Evolutionary conservation across 495 filamentous ascomycete species (phyloP).

Genomic region (Pyrenula massariospora): DNA sequence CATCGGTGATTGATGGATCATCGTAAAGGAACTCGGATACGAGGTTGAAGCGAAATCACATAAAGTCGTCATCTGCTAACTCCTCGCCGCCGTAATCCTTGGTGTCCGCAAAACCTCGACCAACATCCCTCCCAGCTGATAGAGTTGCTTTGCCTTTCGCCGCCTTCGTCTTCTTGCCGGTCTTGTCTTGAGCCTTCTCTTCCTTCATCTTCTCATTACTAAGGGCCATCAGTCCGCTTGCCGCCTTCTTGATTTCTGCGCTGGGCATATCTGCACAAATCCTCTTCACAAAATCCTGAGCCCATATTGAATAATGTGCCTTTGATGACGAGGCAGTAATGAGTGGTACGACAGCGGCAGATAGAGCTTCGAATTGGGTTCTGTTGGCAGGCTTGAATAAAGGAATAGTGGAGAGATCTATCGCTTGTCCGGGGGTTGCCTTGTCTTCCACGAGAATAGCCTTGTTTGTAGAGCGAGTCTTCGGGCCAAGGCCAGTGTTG

Average conservation of each 20-base stretch:
- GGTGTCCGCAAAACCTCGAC: constrained; percentile 45
- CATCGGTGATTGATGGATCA: no score
- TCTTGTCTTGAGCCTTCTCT: constrained; percentile 90
- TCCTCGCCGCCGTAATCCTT: constrained; percentile 63
- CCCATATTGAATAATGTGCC: constrained; percentile 75
- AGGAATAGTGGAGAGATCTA: constrained; percentile 68
- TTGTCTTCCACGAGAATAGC: constrained; percentile 55
- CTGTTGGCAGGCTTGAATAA: constrained; percentile 87
- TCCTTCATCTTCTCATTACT: constrained; percentile 99
- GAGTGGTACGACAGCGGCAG: constrained; percentile 64
- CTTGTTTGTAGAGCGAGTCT: constrained; percentile 41
- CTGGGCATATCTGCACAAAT: constrained; percentile 79
- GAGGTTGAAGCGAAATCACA: constrained; percentile 34
- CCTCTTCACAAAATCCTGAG: constrained; percentile 82
- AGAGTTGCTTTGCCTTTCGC: constrained; percentile 86
- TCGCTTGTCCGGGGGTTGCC: constrained; percentile 58
- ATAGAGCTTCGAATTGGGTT: constrained; percentile 65
- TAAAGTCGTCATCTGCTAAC: constrained; percentile 60
- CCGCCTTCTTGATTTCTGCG: constrained; percentile 90
- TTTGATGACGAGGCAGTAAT: constrained; percentile 68
- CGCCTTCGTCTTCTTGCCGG: constrained; percentile 90
- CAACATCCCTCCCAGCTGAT: constrained; percentile 53
- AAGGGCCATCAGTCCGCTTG: constrained; percentile 69
- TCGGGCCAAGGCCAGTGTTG: constrained; percentile 39
- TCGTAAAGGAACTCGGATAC: neutral